Base-by-base conservation (phyloP, 148 eudicot species). In the Spergularia marina region DNA sequence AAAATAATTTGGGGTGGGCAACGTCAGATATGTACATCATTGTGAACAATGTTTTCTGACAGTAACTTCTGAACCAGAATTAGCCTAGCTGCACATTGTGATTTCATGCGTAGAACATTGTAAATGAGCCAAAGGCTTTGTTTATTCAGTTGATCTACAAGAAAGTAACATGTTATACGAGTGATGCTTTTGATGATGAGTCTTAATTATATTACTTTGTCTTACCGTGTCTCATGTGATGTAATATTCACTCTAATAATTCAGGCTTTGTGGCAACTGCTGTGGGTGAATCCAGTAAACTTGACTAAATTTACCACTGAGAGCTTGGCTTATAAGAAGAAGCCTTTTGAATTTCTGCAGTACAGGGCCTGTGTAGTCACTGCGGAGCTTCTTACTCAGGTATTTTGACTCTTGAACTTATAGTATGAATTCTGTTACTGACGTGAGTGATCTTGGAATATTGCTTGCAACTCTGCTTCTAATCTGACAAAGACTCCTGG, bases 191-290 rank as follows among this genome's bases (percentile, higher is more conserved):
- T n/a, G 23, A 55, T 18, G 44, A 52, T 65, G n/a, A 64, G 34
- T 70, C 13, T 53, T 30, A 17, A 11, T 30, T 55, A n/a, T 51
- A 61, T 62, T n/a, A 13, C 16, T 21, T 25, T 11, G 10, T 47
- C 18, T 10, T 66, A 12, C 17, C 14, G 17, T 52, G 36, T 51
- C 68, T 52, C 47, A 61, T 63, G 12, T 36, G 60, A 14, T 56
- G 56, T 4, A 47, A 47, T 23, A 18, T 63, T 53, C 67, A 12
- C 30, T 65, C 68, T 80, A 51, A 52, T 79, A 75, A 25, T 68
- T 13, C 83, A 95, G 98, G 97, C 97, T 52, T 81, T 95, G 71
- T 95, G 98, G 98, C 97, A 95, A 86, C 83, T 95, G 21, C 83
- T 95, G 40, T 95, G 98, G 98, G 82, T 90, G 75, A 89, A 90